Conservation (phyloP, 2,329 filamentous ascomycete species). For the Spiromastix sp. region DNA sequence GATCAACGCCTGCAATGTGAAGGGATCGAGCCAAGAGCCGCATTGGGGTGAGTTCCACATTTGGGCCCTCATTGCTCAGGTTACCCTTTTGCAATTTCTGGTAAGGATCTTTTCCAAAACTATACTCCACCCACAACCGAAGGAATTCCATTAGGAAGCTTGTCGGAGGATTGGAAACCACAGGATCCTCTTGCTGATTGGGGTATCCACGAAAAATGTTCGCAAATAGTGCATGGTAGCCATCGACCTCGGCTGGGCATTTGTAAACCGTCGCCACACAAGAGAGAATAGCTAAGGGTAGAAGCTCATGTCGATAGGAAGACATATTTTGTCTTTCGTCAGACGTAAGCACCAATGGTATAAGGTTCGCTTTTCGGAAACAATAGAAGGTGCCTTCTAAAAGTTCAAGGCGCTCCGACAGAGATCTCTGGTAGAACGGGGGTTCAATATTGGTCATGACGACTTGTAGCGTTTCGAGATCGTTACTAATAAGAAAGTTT, state of each 20-base stretch:
- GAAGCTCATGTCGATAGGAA: not conserved
- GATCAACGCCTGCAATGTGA: not conserved
- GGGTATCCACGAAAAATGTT: not conserved
- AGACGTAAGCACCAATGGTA: not conserved
- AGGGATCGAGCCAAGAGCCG: not conserved
- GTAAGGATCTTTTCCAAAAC: not conserved
- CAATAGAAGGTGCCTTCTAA: not conserved
- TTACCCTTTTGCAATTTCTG: not conserved
- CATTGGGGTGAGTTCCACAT: not conserved
- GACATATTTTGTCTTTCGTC: constrained; percentile 1
- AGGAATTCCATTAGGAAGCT: not conserved
- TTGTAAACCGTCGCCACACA: not conserved
- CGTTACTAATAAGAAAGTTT: not conserved
- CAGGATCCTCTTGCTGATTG: not conserved
- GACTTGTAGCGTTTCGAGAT: not conserved
- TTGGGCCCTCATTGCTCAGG: not conserved
- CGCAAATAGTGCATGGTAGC: not conserved
- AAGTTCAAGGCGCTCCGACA: not conserved
- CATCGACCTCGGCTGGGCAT: not conserved
- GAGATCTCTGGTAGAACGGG: not conserved
- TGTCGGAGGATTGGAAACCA: not conserved
- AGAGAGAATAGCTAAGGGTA: not conserved
- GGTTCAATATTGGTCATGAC: not conserved
- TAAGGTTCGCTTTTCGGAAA: not conserved
- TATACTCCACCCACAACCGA: not conserved